These are phyloP conservation scores for Babesia bigemina DNA, from an alignment of 169 alveolate genomes.

Conservation along the genomic window DNA sequence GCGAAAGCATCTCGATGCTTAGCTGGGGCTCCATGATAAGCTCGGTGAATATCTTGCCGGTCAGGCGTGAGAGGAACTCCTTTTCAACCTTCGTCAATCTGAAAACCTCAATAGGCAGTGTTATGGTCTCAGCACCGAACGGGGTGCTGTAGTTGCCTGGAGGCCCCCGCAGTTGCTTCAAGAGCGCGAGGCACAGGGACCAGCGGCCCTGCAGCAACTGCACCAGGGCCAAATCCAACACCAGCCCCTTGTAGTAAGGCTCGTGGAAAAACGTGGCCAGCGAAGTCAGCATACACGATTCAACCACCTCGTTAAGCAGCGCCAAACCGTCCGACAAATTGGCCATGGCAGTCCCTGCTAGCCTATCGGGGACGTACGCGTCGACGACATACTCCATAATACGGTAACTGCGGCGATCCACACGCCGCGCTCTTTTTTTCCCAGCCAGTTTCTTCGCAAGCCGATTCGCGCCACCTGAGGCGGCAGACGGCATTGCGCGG, in stretches of 20 bases:
- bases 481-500: neutral
- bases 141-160: conserved; percentile 38
- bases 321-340: neutral
- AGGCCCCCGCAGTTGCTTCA: conserved; percentile 11
- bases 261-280: conserved; percentile 60
- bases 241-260: conserved; percentile 18
- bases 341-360: neutral
- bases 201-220: conserved; percentile 55
- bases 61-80: conserved; percentile 16
- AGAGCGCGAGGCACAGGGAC: conserved; percentile 26
- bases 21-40: conserved; percentile 19
- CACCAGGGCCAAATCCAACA: conserved; percentile 29
- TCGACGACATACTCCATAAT: conserved; percentile 5
- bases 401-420: neutral
- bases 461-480: neutral
- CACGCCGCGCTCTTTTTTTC: neutral
- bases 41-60: conserved; percentile 41
- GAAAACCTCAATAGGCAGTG: neutral
- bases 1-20: conserved; percentile 22
- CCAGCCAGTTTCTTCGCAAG: neutral
- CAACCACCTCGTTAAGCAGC: conserved; percentile 37
- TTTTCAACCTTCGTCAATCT: neutral
- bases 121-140: neutral
- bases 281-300: conserved; percentile 31
- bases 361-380: neutral